Conservation (phyloP, 2,329 filamentous ascomycete species). For the Chrysosporium keratinophilum region DNA sequence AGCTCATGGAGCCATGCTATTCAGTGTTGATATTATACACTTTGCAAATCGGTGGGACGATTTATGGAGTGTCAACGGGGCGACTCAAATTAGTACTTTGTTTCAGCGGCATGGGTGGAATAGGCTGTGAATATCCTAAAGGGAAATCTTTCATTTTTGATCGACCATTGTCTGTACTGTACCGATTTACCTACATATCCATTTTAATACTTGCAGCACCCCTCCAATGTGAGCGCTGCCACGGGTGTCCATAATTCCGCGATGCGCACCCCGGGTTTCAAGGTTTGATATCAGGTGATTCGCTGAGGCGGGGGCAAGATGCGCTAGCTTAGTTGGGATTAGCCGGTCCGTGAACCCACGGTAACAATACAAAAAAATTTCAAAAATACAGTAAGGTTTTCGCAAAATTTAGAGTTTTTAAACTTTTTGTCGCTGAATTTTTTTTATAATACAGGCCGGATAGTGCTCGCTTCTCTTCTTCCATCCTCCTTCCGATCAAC, state of each 20-base stretch:
- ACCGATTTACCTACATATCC: not conserved
- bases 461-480: conserved; percentile 5
- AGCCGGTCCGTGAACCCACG: not conserved
- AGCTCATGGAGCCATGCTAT: too few species aligned
- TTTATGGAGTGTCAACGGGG: not conserved
- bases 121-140: not conserved
- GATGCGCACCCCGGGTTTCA: not conserved
- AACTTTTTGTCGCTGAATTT: conserved; percentile 7
- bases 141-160: not conserved
- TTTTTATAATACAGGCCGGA: conserved; percentile 4
- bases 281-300: not conserved
- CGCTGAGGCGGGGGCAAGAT: not conserved
- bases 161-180: not conserved
- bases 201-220: too few species aligned
- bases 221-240: too few species aligned
- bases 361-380: conserved; percentile 8
- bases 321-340: not conserved
- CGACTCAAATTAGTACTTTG: not conserved
- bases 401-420: conserved; percentile 8
- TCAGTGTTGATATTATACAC: not conserved
- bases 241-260: not conserved
- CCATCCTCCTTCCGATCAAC: conserved; percentile 1
- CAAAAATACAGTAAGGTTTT: conserved; percentile 9
- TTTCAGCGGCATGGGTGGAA: conserved; percentile 8
- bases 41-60: not conserved